Evolutionary conservation across 495 filamentous ascomycete genomes (phyloP).

Genomic region (Neurospora terricola): DNA sequence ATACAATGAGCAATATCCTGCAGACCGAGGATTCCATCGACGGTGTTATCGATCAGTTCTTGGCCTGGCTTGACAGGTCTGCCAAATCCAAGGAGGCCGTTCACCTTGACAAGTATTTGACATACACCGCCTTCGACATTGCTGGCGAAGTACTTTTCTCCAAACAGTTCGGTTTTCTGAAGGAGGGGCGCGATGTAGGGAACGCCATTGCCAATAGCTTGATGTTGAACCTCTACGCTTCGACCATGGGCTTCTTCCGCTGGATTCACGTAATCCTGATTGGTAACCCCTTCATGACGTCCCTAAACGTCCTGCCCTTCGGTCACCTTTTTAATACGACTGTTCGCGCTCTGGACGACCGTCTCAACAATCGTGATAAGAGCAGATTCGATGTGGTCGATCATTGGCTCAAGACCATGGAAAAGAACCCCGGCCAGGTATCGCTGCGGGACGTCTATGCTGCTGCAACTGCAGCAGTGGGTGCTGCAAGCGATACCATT

Average conservation of each 20-base stretch:
- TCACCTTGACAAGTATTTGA: slow-evolving; percentile 26
- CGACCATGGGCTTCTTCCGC: slow-evolving; percentile 30
- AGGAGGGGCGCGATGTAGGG: slow-evolving; percentile 29
- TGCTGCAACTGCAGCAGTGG: not conserved
- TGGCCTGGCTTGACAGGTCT: slow-evolving; percentile 20
- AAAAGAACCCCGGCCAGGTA: not conserved
- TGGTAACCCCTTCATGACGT: slow-evolving; percentile 33
- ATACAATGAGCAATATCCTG: slow-evolving; percentile 31
- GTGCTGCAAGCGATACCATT: slow-evolving; percentile 1
- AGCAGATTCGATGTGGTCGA: slow-evolving; percentile 1
- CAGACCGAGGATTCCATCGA: slow-evolving; percentile 32
- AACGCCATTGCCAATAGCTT: slow-evolving; percentile 19
- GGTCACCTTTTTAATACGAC: slow-evolving; percentile 35
- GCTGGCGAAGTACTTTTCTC: slow-evolving; percentile 25
- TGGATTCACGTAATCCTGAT: slow-evolving; percentile 26
- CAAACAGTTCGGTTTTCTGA: slow-evolving; percentile 31
- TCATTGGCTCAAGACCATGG: not conserved
- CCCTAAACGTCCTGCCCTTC: slow-evolving; percentile 28
- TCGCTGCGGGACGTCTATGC: not conserved
- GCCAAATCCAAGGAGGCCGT: slow-evolving; percentile 11
- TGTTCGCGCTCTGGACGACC: slow-evolving; percentile 22
- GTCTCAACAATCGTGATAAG: slow-evolving; percentile 23
- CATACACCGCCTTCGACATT: slow-evolving; percentile 29
- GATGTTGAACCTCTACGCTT: slow-evolving; percentile 11
- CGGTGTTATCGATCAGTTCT: slow-evolving; percentile 21